Conservation (phyloP, 31 red algal genomes). For the Porphyra umbilicalis region DNA sequence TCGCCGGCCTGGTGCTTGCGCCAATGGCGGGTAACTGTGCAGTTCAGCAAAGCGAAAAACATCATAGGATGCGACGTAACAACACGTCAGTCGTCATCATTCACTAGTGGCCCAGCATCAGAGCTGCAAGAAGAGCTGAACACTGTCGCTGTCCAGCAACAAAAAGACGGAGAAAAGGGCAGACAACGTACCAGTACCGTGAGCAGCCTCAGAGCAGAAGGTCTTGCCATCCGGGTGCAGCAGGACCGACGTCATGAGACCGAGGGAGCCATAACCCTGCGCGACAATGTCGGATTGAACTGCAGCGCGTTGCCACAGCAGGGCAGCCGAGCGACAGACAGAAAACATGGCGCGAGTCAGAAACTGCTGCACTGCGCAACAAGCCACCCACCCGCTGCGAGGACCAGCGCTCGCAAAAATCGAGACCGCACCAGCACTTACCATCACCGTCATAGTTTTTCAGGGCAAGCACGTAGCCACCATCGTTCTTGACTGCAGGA, state of each 20-base stretch:
- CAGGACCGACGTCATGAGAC: constrained; percentile 84
- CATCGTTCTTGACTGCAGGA: constrained; percentile 53
- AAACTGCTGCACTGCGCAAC: not conserved
- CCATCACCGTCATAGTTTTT: constrained; percentile 97
- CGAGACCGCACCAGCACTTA: not conserved
- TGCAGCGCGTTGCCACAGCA: not conserved
- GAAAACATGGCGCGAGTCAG: not conserved
- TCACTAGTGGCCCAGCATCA: no score
- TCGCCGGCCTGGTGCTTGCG: constrained; percentile 76
- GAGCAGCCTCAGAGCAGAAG: constrained; percentile 79
- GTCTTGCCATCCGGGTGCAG: constrained; percentile 72
- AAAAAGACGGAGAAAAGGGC: not conserved
- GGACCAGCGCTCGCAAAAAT: not conserved
- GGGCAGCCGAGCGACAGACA: not conserved
- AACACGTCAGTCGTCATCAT: no score
- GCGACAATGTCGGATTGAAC: constrained; percentile 70
- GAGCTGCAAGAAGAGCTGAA: no score
- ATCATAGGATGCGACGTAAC: no score
- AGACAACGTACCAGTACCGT: constrained; percentile 31
- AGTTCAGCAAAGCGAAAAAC: no score
- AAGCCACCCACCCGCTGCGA: not conserved
- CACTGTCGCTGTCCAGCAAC: no score
- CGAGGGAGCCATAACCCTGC: constrained; percentile 86
- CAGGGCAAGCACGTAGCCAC: constrained; percentile 60
- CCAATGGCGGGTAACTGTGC: constrained; percentile 78